phyloP scores from a whole-genome alignment of 495 filamentous ascomycete genomes.

The Penicillium longicatenatum region DNA sequence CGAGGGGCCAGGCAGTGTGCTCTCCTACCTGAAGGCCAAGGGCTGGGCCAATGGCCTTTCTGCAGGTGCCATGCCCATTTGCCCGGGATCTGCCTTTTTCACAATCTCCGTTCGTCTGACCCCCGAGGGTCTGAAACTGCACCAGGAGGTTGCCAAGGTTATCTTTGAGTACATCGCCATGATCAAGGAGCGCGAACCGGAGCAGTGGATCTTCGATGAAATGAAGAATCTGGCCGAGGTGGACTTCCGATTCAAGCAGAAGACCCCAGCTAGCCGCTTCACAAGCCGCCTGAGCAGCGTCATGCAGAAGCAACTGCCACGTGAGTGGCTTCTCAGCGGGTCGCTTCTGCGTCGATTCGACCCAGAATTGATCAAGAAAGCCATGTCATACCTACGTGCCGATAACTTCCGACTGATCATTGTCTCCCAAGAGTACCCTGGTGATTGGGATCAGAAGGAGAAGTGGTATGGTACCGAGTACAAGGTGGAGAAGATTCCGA shows the following conservation, averaged over 20 bases:
- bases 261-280: constrained; percentile 84
- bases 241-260: constrained; percentile 93
- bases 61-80: constrained; percentile 74
- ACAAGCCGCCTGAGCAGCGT: constrained; percentile 76
- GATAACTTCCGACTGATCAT: constrained; percentile 88
- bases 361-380: constrained; percentile 70
- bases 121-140: constrained; percentile 80
- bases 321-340: constrained; percentile 84
- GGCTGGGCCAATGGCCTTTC: constrained; percentile 91
- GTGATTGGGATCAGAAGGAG: constrained; percentile 84
- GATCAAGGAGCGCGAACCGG: constrained; percentile 75
- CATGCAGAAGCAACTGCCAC: constrained; percentile 88
- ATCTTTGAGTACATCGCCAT: constrained; percentile 95
- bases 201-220: constrained; percentile 92
- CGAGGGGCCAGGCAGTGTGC: constrained; percentile 94
- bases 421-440: constrained; percentile 79
- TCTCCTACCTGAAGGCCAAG: constrained; percentile 92
- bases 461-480: constrained; percentile 99
- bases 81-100: constrained; percentile 84
- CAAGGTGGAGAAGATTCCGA: constrained; percentile 76
- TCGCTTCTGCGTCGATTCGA: constrained; percentile 78
- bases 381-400: constrained; percentile 71
- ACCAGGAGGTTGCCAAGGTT: constrained; percentile 82
- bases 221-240: constrained; percentile 87
- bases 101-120: constrained; percentile 79